phyloP scores from a whole-genome alignment of 768 basidiomycete genomes.

The Podaxis rugospora region DNA sequence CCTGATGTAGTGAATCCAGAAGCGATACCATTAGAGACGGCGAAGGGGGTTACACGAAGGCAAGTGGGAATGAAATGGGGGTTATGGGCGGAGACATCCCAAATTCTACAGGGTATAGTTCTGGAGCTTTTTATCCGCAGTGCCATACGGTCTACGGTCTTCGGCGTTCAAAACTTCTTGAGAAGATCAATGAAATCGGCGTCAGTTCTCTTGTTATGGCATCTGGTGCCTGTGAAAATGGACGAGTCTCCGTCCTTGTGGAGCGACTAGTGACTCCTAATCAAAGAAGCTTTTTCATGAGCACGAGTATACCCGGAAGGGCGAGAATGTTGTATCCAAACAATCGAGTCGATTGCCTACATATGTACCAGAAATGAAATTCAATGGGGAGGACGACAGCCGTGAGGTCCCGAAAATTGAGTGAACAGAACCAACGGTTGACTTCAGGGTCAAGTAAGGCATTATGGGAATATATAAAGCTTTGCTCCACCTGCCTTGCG shows the following conservation, averaged over 20 bases:
- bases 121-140: neutral
- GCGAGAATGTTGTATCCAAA: neutral
- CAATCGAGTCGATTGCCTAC: neutral
- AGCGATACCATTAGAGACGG: neutral
- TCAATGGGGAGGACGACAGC: neutral
- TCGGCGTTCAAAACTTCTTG: neutral
- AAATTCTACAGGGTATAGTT: neutral
- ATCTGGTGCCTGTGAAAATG: neutral
- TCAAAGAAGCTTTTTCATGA: neutral
- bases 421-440: no score
- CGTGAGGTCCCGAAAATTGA: neutral
- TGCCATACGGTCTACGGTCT: neutral
- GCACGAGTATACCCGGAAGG: neutral
- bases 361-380: neutral
- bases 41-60: neutral
- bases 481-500: neutral
- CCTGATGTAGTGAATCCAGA: slow-evolving; percentile 17
- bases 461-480: neutral
- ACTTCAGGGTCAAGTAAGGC: neutral
- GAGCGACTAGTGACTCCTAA: neutral
- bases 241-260: neutral
- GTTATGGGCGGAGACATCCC: neutral
- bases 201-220: neutral
- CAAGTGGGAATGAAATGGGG: neutral
- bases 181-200: neutral